Base-by-base conservation (phyloP, 2,329 filamentous ascomycete genomes). In the Gaeumannomyces sp. region DNA sequence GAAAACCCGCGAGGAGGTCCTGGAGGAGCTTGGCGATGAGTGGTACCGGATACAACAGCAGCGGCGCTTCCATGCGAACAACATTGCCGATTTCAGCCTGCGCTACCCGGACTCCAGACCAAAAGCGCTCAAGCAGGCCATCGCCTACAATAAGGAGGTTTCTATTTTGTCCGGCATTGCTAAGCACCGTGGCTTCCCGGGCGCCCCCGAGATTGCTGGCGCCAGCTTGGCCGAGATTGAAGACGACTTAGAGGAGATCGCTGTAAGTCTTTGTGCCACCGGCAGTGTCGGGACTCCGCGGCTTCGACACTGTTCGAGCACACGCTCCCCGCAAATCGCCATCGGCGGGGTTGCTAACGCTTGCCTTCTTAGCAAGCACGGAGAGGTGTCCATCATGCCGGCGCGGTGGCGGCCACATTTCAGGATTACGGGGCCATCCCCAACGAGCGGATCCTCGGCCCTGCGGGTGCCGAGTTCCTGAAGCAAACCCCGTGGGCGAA, bases 161-260 rank as follows among this genome's bases (percentile, higher is more conserved):
- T 96, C 93, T 0, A 87, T 97, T 33, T 80, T 99, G 65, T 89
- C 93, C 7, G 94, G 94, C 53, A 83, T 98, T 63, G 93, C 94
- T 50, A 98, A 97, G 77, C 93, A 97, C 74, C 89, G 96, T 72
- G 95, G 95, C 29, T 99, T 99, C 77, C 95, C 95, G 50, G 93
- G 94, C 38, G 95, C 93, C n/a, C 95, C 95, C 27, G 84, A 91
- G 45, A 89, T 99, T 77, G 82, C 82, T 65, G 85, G 90, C 58
- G 90, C 91, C 31, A 88, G 89, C 53, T 76, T 84, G 28, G 80
- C 84, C 14, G 92, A 97, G 72, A 78, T 95, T 60, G 92, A 97
- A 64, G 89, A 94, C 62, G 95, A 99, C 77, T 81, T 98, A 68
- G 88, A 90, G 74, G 90, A 90, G 70, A 97, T 99, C 82, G 89